Base-by-base conservation (phyloP, 257 asterid genomes). In the Apocynum venetum region DNA sequence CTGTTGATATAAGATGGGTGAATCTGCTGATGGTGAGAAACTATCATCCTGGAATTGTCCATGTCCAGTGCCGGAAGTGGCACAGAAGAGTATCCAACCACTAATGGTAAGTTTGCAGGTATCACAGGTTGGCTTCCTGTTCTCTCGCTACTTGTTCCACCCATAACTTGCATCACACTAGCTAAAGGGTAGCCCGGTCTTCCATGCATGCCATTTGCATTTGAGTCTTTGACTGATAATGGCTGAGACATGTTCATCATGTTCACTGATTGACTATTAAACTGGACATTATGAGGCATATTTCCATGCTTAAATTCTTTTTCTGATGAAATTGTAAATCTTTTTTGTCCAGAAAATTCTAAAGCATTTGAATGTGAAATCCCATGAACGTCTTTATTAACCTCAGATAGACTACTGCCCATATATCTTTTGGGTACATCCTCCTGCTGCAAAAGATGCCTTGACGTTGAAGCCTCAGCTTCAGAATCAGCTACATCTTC, bases 401-500 rank as follows among this genome's bases (percentile, higher is more conserved):
- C 81, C 84, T 85, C 91, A 63, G 87, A 81, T 53, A 51, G 75
- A 71, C 83, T 81, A 79, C 87, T 79, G 55, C 86, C 87, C 2
- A 47, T 79, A 80, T 76, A 75, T 48, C 86, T 82, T 74, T 86
- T 88, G 17, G 91, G 68, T 67, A 70, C 76, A 64, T 90, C 92
- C 68, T 92, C 96, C 69, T 83, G 84, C 79, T 84, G 92, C 73
- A 84, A 71, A 68, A 72, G 82, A 69, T 82, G 94, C 89, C 89
- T 89, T 36, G 97, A 89, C 25, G 93, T 88, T 46, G 97, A 88
- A 74, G 93, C 94, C 76, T 88, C 97, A 38, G 87, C 91, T 83
- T 93, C 99, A 46, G 99, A 96, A 85, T 96, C 99, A 43, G 96
- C 97, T 3, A 93, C 97, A 66, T 93, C 99, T 85, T 96, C 99